Conservation (phyloP, 164 flowering plant genomes). For the Euptelea pleiosperma region DNA sequence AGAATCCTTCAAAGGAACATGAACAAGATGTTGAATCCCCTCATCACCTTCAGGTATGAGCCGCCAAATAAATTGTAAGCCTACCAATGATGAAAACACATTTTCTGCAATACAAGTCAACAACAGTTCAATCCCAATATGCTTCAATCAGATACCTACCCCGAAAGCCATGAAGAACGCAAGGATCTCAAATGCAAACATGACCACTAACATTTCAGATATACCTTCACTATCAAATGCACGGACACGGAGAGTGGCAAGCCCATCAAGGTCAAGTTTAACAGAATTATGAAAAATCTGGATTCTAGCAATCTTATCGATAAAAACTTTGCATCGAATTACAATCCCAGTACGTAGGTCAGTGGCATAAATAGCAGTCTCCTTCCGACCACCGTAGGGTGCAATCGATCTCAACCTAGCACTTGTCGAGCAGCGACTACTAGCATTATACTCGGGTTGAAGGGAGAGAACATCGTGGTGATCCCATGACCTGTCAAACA, state of each 20-base stretch:
- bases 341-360: constrained; percentile 67
- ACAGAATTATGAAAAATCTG: constrained; percentile 90
- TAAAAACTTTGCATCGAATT: constrained; percentile 85
- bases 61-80: constrained; percentile 78
- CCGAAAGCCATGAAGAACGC: not conserved
- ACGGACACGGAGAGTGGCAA: constrained; percentile 77
- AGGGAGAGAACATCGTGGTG: constrained; percentile 86
- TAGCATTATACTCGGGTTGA: constrained; percentile 71
- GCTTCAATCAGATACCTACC: not conserved
- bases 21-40: constrained; percentile 65
- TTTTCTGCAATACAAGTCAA: constrained; percentile 56
- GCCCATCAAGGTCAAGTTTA: constrained; percentile 94
- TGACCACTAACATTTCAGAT: not conserved
- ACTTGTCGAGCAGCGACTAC: constrained; percentile 77
- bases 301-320: constrained; percentile 68
- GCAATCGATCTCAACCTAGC: constrained; percentile 82
- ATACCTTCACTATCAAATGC: constrained; percentile 92
- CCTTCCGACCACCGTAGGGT: constrained; percentile 79
- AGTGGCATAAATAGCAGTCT: constrained; percentile 88
- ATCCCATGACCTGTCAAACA: constrained; percentile 84
- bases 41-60: constrained; percentile 62
- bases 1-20: constrained; percentile 87
- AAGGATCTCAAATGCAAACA: constrained; percentile 7
- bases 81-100: constrained; percentile 89
- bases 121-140: not conserved